phyloP scores from a whole-genome alignment of 1,284 basidiomycete species.

The Pyrrhoderma noxium region DNA sequence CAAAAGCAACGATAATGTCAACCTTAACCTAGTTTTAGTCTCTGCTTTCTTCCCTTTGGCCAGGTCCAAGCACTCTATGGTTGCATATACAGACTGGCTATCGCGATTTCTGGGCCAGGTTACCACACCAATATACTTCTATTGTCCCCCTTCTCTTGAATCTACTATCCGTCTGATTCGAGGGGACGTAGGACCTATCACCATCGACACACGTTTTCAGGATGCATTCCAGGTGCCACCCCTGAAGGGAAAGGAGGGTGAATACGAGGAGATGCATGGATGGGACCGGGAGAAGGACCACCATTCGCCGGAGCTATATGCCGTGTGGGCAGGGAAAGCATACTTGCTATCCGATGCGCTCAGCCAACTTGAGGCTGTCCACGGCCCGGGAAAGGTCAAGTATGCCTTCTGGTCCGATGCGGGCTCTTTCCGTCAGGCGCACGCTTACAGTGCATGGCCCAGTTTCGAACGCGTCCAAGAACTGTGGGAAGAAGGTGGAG shows the following conservation, averaged over 20 bases:
- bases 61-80: constrained; percentile 40
- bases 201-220: constrained; percentile 38
- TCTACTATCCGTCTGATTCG: constrained; percentile 27
- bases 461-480: constrained; percentile 32
- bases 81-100: constrained; percentile 36
- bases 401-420: constrained; percentile 51
- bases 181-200: constrained; percentile 29
- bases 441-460: constrained; percentile 40
- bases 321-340: constrained; percentile 46
- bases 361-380: constrained; percentile 10
- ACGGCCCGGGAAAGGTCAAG: constrained; percentile 25
- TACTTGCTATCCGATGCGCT: constrained; percentile 40
- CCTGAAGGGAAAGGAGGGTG: constrained; percentile 27
- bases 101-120: constrained; percentile 34
- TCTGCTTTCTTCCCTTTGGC: constrained; percentile 44
- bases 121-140: constrained; percentile 46
- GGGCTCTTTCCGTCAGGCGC: constrained; percentile 37
- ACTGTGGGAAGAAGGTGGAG: constrained; percentile 33
- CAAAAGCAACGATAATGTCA: neutral
- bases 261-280: constrained; percentile 36
- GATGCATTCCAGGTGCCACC: constrained; percentile 43
- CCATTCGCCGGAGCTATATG: constrained; percentile 44
- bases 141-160: constrained; percentile 36
- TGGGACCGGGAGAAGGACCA: constrained; percentile 35
- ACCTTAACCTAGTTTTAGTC: constrained; percentile 37